Evolutionary conservation across 2,329 filamentous ascomycete species (phyloP).

Genomic region (Exophiala spinifera): DNA sequence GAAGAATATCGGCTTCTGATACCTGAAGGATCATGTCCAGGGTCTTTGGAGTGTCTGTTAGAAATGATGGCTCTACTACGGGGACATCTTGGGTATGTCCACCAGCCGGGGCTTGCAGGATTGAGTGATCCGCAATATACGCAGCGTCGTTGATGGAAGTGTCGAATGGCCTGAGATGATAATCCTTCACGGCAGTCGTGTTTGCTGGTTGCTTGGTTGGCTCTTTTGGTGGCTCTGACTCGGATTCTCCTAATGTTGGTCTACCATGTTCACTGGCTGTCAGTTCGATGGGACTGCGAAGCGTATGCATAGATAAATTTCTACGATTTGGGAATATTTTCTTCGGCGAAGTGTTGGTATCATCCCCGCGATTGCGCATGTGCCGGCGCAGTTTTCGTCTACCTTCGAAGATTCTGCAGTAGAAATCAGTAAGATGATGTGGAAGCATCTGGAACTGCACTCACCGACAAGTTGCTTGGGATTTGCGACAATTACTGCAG

Average conservation of each 20-base stretch:
- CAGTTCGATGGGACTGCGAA: background rate
- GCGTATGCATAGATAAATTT: too few species aligned
- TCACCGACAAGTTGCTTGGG: too few species aligned
- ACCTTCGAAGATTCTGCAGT: too few species aligned
- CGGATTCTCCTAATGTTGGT: background rate
- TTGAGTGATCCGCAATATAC: slow-evolving; percentile 1
- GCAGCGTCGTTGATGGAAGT: background rate
- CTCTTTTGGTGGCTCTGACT: background rate
- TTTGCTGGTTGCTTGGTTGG: background rate
- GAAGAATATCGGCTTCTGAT: slow-evolving; percentile 3
- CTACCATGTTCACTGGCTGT: background rate
- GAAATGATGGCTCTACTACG: background rate
- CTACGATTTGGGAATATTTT: too few species aligned
- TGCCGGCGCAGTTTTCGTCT: too few species aligned
- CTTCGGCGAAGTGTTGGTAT: too few species aligned
- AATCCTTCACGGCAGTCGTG: background rate
- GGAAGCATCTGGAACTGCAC: too few species aligned
- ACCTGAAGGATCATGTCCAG: background rate
- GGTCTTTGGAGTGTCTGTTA: background rate
- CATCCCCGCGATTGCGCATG: too few species aligned
- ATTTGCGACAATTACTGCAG: too few species aligned
- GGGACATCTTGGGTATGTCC: background rate
- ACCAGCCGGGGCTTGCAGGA: background rate
- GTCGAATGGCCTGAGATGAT: slow-evolving; percentile 1
- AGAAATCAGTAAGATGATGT: too few species aligned